Conservation (phyloP, 257 asterid species). For the Penstemon barbatus region DNA sequence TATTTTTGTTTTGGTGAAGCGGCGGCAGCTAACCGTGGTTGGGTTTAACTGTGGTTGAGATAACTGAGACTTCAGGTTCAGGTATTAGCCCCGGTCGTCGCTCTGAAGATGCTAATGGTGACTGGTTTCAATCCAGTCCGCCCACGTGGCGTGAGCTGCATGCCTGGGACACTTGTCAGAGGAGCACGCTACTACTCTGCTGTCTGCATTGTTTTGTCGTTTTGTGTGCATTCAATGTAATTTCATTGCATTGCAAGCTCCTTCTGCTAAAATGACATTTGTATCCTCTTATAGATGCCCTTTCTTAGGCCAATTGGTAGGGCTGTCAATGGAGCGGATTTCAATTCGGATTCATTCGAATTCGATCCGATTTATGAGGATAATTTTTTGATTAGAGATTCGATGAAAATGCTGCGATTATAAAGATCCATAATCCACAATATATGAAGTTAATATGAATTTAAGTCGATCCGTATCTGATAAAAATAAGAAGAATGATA, state of each 20-base stretch:
- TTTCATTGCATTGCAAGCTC: background rate
- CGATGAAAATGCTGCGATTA: too few species aligned
- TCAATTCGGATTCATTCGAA: too few species aligned
- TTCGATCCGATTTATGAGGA: too few species aligned
- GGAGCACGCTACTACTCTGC: conserved; percentile 38
- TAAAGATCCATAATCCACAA: too few species aligned
- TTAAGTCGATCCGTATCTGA: too few species aligned
- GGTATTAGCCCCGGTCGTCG: conserved; percentile 27
- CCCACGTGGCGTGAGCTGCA: conserved; percentile 44
- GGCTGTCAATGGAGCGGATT: too few species aligned
- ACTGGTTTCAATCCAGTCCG: conserved; percentile 23
- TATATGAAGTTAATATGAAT: too few species aligned
- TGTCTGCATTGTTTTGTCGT: conserved; percentile 39
- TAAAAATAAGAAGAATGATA: too few species aligned
- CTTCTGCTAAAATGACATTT: background rate
- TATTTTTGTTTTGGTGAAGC: background rate
- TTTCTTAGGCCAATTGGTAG: background rate
- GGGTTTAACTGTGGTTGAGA: conserved; percentile 30
- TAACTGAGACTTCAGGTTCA: conserved; percentile 5
- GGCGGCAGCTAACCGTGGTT: conserved; percentile 29
- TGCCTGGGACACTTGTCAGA: conserved; percentile 44
- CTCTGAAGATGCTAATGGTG: conserved; percentile 11
- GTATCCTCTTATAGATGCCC: background rate
- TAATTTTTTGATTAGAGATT: too few species aligned
- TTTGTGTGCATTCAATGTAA: conserved; percentile 21